These are phyloP conservation scores for Talaromyces funiculosus DNA, from an alignment of 2,329 filamentous ascomycete genomes.

Conservation along the genomic window DNA sequence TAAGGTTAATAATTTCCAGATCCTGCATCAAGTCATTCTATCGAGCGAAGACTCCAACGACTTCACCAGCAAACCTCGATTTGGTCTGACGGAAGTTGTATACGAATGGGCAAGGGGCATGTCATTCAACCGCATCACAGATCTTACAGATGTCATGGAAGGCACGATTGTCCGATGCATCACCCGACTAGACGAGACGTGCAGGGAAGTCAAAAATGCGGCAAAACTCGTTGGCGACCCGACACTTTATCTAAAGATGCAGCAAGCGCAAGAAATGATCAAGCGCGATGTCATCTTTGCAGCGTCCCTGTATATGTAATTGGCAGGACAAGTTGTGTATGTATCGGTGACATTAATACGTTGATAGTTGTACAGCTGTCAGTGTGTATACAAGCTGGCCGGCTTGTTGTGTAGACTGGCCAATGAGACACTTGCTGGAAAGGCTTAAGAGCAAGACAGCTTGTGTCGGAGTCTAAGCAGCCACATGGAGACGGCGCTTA, in stretches of 20 bases:
- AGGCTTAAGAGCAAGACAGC: background rate
- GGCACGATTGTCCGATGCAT: conserved; percentile 96
- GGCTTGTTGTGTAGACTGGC: background rate
- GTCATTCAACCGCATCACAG: conserved; percentile 97
- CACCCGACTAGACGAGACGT: conserved; percentile 89
- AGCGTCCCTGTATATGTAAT: conserved; percentile 76
- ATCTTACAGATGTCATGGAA: conserved; percentile 91
- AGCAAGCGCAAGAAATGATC: conserved; percentile 94
- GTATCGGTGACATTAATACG: background rate
- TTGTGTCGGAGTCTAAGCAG: conserved; percentile 1
- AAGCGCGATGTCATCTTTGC: conserved; percentile 92
- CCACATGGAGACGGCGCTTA: background rate
- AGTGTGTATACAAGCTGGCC: background rate
- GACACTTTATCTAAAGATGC: conserved; percentile 91
- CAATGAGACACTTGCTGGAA: background rate
- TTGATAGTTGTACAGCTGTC: background rate
- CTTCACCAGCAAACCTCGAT: conserved; percentile 78
- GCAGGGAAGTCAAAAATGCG: conserved; percentile 94
- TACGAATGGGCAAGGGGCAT: conserved; percentile 98
- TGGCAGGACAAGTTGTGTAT: background rate
- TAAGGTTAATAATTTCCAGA: conserved; percentile 86
- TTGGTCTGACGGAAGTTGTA: conserved; percentile 93
- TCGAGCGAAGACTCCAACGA: conserved; percentile 87
- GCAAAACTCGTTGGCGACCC: conserved; percentile 93
- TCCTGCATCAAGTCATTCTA: conserved; percentile 84